phyloP scores from a whole-genome alignment of 1,139 yeast genomes.

The Meyerozyma athensensis region DNA sequence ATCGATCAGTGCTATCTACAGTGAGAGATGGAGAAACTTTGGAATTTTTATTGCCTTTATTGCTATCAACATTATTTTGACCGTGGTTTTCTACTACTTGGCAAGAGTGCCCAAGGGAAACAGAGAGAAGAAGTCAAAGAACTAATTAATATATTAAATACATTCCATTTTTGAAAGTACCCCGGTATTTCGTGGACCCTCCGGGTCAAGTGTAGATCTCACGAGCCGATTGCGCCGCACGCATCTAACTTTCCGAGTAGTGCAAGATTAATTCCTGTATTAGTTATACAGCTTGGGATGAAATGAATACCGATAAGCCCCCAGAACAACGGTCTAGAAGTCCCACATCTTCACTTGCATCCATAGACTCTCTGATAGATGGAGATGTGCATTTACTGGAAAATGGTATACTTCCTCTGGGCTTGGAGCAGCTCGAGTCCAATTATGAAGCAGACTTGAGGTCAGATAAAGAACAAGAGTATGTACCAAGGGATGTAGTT shows the following conservation, averaged over 20 bases:
- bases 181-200: too few relatives aligned
- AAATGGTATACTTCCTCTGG: too few relatives aligned
- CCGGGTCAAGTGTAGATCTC: too few relatives aligned
- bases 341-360: not conserved
- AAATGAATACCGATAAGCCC: not conserved
- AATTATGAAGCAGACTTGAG: not conserved
- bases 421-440: too few relatives aligned
- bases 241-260: too few relatives aligned
- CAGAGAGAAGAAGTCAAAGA: constrained; percentile 6
- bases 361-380: not conserved
- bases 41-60: constrained; percentile 25
- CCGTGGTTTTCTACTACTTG: constrained; percentile 62
- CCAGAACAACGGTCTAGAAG: not conserved
- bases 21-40: constrained; percentile 18
- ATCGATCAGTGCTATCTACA: constrained; percentile 13
- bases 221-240: not conserved
- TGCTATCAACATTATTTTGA: constrained; percentile 46
- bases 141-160: not conserved
- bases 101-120: constrained; percentile 66
- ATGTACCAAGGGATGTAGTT: not conserved
- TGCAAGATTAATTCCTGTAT: too few relatives aligned
- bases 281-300: too few relatives aligned
- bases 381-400: not conserved
- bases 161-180: not conserved
- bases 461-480: not conserved